Evolutionary conservation across 495 filamentous ascomycete genomes (phyloP).

Genomic region (Patellaria atrata): DNA sequence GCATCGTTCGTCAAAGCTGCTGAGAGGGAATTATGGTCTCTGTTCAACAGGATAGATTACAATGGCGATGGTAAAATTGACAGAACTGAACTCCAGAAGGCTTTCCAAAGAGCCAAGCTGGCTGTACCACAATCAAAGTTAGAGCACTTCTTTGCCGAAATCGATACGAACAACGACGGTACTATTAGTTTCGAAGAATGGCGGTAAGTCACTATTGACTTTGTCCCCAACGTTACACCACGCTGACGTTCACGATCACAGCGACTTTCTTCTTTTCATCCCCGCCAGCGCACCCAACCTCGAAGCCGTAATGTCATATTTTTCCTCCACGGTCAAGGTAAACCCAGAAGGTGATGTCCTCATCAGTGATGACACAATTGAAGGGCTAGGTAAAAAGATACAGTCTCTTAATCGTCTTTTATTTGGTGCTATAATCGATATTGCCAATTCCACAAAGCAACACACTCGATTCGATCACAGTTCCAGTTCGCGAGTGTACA

Average conservation of each 20-base stretch:
- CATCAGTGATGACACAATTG: conserved; percentile 72
- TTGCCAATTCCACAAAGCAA: conserved; percentile 30
- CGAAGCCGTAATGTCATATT: conserved; percentile 81
- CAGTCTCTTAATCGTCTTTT: conserved; percentile 58
- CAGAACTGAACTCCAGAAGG: conserved; percentile 62
- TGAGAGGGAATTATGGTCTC: conserved; percentile 60
- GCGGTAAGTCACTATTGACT: conserved; percentile 50
- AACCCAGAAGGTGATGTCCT: conserved; percentile 90
- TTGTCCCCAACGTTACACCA: conserved; percentile 1
- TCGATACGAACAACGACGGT: conserved; percentile 80
- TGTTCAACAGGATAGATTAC: conserved; percentile 80
- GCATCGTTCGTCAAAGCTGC: conserved; percentile 72
- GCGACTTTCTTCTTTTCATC: conserved; percentile 91
- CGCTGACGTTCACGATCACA: conserved; percentile 28
- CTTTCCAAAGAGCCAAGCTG: conserved; percentile 66
- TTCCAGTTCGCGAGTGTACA: conserved; percentile 1
- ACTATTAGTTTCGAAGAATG: conserved; percentile 87
- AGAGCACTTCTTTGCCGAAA: conserved; percentile 72
- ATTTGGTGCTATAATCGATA: conserved; percentile 50
- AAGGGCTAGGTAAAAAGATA: conserved; percentile 84
- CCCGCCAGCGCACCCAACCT: conserved; percentile 59
- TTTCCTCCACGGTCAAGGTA: conserved; percentile 75
- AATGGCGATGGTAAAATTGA: conserved; percentile 81
- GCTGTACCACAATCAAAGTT: conserved; percentile 62
- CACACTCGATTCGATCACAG: conserved; percentile 3